Evolutionary conservation across 2,329 filamentous ascomycete genomes (phyloP).

Genomic region (Pleurostoma richardsiae): DNA sequence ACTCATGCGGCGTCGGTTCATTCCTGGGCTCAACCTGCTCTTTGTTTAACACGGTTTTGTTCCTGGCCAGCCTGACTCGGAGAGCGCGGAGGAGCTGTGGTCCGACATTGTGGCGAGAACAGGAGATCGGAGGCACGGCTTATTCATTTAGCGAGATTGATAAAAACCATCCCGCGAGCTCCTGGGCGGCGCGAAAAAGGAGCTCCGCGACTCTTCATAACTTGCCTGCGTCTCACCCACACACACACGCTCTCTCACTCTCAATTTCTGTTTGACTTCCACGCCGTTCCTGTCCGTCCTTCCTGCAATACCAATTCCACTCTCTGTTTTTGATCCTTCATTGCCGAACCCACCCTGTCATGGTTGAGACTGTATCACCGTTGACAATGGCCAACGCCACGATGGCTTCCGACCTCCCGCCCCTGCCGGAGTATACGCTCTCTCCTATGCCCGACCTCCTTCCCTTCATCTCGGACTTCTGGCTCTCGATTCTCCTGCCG

Average conservation of each 20-base stretch:
- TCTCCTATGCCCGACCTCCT: constrained; percentile 66
- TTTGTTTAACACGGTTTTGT: too few relatives aligned
- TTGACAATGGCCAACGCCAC: constrained; percentile 46
- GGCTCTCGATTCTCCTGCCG: constrained; percentile 70
- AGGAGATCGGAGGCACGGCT: constrained; percentile 7
- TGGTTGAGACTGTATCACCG: constrained; percentile 33
- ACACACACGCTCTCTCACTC: neutral
- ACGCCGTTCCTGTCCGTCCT: constrained; percentile 1
- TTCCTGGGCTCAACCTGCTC: too few relatives aligned
- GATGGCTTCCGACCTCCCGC: constrained; percentile 64
- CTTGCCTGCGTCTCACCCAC: neutral
- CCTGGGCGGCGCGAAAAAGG: constrained; percentile 1
- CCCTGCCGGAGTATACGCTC: constrained; percentile 77
- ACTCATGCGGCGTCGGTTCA: too few relatives aligned
- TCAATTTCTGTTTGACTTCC: neutral
- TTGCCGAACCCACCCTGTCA: constrained; percentile 13
- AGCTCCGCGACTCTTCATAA: neutral
- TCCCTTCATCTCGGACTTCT: constrained; percentile 74
- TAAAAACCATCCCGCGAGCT: constrained; percentile 3
- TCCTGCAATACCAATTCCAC: neutral
- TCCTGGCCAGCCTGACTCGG: constrained; percentile 2
- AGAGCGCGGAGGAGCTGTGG: constrained; percentile 18
- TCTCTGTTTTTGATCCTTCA: neutral
- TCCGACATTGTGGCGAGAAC: constrained; percentile 4
- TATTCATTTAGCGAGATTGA: constrained; percentile 14